Base-by-base conservation (phyloP, 805 yeast species). In the Barnettozyma sp. region DNA sequence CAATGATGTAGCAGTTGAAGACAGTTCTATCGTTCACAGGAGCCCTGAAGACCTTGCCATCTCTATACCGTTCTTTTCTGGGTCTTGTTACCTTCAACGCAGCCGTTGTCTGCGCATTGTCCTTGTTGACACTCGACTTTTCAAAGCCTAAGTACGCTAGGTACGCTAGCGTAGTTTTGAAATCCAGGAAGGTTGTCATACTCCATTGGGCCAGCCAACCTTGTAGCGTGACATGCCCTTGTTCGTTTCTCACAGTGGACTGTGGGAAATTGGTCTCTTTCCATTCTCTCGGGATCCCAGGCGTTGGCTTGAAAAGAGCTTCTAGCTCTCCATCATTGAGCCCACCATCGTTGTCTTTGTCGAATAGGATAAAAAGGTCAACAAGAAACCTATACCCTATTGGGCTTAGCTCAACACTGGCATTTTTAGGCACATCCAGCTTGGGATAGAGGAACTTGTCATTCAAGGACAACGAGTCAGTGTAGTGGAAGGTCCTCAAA, bases 171-270 rank as follows among this genome's bases (percentile, higher is more conserved):
- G 97, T 87, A 1, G 86, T 80, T 47, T 71, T 76, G 53, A 82
- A 76, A 49, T 88, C 95, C 21, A 92, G 62, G 46, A 76, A 87
- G 0, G 97, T 90, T 1, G 96, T 86, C 83, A 92, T 82, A 48
- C 90, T 81, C 99, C 99, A 92, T 52, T 90, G 97, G 0, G 98
- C 98, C 25, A 92, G 62, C 99, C 99, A 92, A 3, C 99, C 98
- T 61, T 94, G 98, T 19, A 92, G 59, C 0, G 97, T 86, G 4
- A 92, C 87, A 54, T 77, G 73, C 0, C 95, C 97, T 43, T 78
- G 79, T 45, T 87, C 96, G 54, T 87, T 88, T 35, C 94, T 74
- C 2, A 90, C 95, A 9, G 94, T 84, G 1, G 94, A 76, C 18
- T 71, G 65, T 0, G 99, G 99, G 52, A 92, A 92, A 45, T 78